Conservation (phyloP, 345 rosid genomes). For the Bruguiera parviflora region DNA sequence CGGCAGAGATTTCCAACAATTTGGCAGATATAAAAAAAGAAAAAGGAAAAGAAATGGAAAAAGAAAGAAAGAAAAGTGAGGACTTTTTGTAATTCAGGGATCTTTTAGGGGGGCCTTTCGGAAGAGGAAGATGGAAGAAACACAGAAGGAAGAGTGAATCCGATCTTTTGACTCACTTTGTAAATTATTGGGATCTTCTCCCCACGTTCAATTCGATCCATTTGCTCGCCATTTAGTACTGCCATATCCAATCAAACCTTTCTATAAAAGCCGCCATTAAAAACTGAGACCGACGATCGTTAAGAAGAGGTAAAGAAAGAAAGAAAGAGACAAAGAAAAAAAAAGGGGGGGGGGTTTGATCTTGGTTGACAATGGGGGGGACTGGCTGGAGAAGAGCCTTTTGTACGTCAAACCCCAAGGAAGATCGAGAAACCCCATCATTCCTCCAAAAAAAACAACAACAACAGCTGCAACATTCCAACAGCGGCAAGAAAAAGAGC, state of each 20-base stretch:
- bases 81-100: slow-evolving; percentile 14
- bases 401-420: slow-evolving; percentile 65
- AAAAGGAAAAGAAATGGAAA: neutral
- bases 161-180: neutral
- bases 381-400: slow-evolving; percentile 78
- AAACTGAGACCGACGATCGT: neutral
- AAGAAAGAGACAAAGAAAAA: too few species aligned
- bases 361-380: slow-evolving; percentile 63
- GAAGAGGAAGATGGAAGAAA: neutral
- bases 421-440: slow-evolving; percentile 29
- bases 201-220: slow-evolving; percentile 5
- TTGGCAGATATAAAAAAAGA: neutral
- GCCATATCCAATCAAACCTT: neutral
- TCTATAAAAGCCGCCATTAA: neutral
- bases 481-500: neutral
- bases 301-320: neutral
- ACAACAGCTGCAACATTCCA: neutral
- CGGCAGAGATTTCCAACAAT: too few species aligned
- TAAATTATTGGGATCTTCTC: neutral
- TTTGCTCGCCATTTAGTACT: neutral
- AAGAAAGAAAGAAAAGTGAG: too few species aligned
- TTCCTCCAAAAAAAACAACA: slow-evolving; percentile 27
- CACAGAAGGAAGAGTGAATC: neutral
- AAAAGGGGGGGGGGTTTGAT: too few species aligned
- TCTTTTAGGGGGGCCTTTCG: slow-evolving; percentile 12